Evolutionary conservation across 106 monocot species (phyloP), one percentile per base, ranked within the genome.

Genomic region (Iris macrosiphon): DNA sequence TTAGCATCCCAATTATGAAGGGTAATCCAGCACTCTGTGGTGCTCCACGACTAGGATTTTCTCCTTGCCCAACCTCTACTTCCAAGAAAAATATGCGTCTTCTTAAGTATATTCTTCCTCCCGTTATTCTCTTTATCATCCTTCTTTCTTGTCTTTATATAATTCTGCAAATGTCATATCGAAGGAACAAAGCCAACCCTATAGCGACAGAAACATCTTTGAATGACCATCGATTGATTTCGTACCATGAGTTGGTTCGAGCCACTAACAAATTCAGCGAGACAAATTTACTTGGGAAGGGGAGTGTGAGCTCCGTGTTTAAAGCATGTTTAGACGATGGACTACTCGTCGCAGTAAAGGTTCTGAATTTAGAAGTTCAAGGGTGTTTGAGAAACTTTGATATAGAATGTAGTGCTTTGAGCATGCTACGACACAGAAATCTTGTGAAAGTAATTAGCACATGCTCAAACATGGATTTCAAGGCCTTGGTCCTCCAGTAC

Each of bases 401-500:
- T 22, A 22, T 22, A 45, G 45, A 45, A 21, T 45, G 45, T 11
- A 4, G 22, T 8, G 45, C 22, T 19, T 13, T 45, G 21, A 22
- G 45, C 40, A 70, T 41, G 51, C 17, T 53, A 14, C 57, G 61
- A 9, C 69, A 70, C 31, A 28, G 69, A 11, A 45, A 45, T 45
- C 45, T 45, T 19, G 21, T 45, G 21, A 45, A 45, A 22, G 11
- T 45, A 19, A 45, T 45, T 11, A 45, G 45, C 11, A 22, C 45
- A 4, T 45, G 45, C 15, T 45, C 45, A 6, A 45, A 45, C 11
- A 2, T 45, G 45, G 45, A 45, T 22, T 45, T 45, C 45, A 45
- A 45, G 31, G 68, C 69, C 10, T 28, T 70, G 32, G 16, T 70
- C 15, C 69, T 70, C 11, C 32, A 60, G 24, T 70, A 38, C 40